A percentile compares a stretch with the other conserved stretches of the same genome.
Evolutionary conservation across 2,329 filamentous ascomycete species (phyloP).

Genomic region (Trichoderma sp.): DNA sequence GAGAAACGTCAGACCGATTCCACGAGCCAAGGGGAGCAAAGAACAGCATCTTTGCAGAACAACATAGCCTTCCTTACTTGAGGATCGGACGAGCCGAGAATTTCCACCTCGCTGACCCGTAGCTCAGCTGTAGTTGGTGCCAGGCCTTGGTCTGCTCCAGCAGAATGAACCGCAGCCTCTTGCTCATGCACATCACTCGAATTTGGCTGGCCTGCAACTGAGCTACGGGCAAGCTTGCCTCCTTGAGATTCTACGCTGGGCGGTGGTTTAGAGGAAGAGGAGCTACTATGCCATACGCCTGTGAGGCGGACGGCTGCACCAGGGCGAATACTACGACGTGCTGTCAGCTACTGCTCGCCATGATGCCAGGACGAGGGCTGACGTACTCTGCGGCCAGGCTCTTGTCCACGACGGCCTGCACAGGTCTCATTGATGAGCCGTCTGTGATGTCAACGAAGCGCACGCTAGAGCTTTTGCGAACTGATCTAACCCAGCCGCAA

Average conservation of each 20-base stretch:
- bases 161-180: neutral
- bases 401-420: constrained; percentile 80
- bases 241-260: neutral
- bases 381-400: constrained; percentile 71
- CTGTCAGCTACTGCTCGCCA: constrained; percentile 15
- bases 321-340: constrained; percentile 66
- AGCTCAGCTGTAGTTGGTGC: constrained; percentile 59
- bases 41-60: neutral
- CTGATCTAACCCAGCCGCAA: constrained; percentile 79
- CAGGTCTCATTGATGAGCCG: constrained; percentile 74
- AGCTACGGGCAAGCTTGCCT: neutral
- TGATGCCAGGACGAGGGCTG: constrained; percentile 21
- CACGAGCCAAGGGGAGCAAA: neutral
- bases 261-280: constrained; percentile 12
- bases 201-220: neutral
- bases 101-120: constrained; percentile 65
- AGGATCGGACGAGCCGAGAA: constrained; percentile 78
- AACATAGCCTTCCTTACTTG: constrained; percentile 61
- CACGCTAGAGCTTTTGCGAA: constrained; percentile 80
- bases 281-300: constrained; percentile 65
- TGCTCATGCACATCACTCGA: neutral
- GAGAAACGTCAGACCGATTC: constrained; percentile 26
- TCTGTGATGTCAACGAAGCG: constrained; percentile 86
- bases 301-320: constrained; percentile 77
- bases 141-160: neutral